phyloP scores from a whole-genome alignment of 2,329 filamentous ascomycete genomes.

The Alternaria burnsii region DNA sequence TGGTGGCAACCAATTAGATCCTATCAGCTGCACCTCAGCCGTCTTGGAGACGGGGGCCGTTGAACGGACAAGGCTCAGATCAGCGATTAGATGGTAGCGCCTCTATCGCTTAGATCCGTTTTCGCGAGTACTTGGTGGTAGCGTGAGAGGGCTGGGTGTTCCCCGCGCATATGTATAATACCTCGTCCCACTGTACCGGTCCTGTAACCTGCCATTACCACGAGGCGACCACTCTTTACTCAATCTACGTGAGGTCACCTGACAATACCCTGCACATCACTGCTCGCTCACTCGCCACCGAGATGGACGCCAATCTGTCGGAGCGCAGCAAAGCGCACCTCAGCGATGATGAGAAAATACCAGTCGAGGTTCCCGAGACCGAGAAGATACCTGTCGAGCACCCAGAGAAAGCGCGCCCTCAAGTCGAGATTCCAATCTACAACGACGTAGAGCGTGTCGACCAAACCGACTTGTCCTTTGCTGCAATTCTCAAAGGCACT shows the following conservation, averaged over 20 bases:
- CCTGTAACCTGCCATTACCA: constrained; percentile 2
- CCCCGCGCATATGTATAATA: constrained; percentile 22
- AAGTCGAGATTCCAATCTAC: constrained; percentile 36
- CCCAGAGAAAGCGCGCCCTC: constrained; percentile 11
- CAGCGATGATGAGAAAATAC: constrained; percentile 4
- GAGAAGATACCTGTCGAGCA: constrained; percentile 9
- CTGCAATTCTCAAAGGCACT: constrained; percentile 38
- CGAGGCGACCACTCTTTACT: constrained; percentile 8
- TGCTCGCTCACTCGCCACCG: not conserved
- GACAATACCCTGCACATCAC: not conserved
- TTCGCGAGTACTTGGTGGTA: constrained; percentile 17
- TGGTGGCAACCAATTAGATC: constrained; percentile 10
- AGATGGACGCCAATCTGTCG: constrained; percentile 15
- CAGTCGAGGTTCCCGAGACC: not conserved
- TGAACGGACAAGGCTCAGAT: constrained; percentile 13
- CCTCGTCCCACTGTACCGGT: constrained; percentile 13
- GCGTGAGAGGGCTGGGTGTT: constrained; percentile 7
- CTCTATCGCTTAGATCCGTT: constrained; percentile 29
- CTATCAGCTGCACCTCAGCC: constrained; percentile 13
- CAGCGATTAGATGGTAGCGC: constrained; percentile 18
- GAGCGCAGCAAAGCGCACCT: constrained; percentile 2
- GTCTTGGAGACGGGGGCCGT: constrained; percentile 15
- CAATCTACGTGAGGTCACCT: constrained; percentile 15
- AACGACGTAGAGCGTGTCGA: constrained; percentile 38
- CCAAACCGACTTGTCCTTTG: constrained; percentile 33